Conservation (phyloP, 2,329 filamentous ascomycete genomes). For the Trichoderma cornu-damae region DNA sequence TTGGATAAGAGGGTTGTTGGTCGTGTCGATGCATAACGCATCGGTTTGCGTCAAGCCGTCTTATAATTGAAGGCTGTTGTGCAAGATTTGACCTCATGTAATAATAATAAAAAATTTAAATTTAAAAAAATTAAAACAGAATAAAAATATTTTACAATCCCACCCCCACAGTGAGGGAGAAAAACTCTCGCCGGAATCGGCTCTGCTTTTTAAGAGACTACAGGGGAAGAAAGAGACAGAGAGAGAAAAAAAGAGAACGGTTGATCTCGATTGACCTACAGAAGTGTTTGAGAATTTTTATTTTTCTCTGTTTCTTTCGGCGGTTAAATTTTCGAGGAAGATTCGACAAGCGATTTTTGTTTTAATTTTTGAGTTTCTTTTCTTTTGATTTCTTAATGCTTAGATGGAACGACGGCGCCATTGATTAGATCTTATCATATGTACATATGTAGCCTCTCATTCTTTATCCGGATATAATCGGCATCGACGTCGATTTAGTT, state of each 20-base stretch:
- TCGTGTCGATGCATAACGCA: slow-evolving; percentile 33
- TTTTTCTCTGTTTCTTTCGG: neutral
- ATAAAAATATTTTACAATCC: neutral
- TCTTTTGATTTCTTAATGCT: neutral
- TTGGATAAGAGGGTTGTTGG: slow-evolving; percentile 24
- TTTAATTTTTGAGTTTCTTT: neutral
- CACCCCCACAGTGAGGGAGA: slow-evolving; percentile 9
- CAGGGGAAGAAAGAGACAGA: no score
- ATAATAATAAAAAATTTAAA: neutral
- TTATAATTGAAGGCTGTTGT: neutral
- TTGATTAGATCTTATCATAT: slow-evolving; percentile 5
- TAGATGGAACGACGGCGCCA: slow-evolving; percentile 1
- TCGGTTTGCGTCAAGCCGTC: slow-evolving; percentile 22
- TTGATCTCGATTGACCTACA: neutral
- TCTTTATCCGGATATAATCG: slow-evolving; percentile 15
- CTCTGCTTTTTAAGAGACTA: no score
- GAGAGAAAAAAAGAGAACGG: neutral
- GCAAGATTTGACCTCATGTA: slow-evolving; percentile 4
- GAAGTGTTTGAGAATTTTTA: neutral
- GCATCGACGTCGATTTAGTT: neutral
- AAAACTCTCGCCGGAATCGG: slow-evolving; percentile 14
- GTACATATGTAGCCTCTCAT: slow-evolving; percentile 8
- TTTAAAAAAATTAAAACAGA: neutral
- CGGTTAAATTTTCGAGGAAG: neutral
- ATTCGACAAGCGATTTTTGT: neutral